A percentile compares a stretch with the other conserved stretches of the same genome.
Evolutionary conservation across 2,329 filamentous ascomycete genomes (phyloP).

Genomic region (Cytospora mali): DNA sequence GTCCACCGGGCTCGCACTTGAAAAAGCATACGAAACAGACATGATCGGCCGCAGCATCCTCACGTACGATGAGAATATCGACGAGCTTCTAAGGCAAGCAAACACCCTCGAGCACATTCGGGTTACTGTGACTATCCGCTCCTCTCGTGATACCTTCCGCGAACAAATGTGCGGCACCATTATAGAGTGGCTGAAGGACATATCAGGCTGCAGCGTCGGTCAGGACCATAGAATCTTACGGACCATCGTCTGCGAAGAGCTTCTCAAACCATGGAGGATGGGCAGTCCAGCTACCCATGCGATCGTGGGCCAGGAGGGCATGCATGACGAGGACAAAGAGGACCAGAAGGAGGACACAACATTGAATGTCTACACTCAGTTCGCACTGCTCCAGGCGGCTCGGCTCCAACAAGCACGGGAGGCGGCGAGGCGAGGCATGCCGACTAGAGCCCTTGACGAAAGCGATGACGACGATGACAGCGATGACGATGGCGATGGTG

Average conservation of each 20-base stretch:
- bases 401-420: constrained; percentile 35
- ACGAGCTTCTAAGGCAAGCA: constrained; percentile 74
- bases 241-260: constrained; percentile 84
- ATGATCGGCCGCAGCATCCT: constrained; percentile 85
- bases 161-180: constrained; percentile 99
- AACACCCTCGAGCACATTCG: constrained; percentile 93
- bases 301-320: constrained; percentile 73
- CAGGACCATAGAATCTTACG: constrained; percentile 78
- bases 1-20: constrained; percentile 66
- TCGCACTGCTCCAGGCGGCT: constrained; percentile 36
- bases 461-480: constrained; percentile 51
- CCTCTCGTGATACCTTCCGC: constrained; percentile 89
- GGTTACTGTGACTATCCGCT: constrained; percentile 92
- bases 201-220: constrained; percentile 84
- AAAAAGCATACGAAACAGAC: constrained; percentile 85
- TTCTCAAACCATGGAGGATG: constrained; percentile 83
- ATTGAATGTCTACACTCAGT: constrained; percentile 28
- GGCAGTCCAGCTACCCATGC: constrained; percentile 84
- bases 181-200: constrained; percentile 93
- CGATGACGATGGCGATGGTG: constrained; percentile 44
- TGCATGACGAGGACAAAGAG: constrained; percentile 77
- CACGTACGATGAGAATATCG: constrained; percentile 72
- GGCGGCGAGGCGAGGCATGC: constrained; percentile 23
- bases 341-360: constrained; percentile 45
- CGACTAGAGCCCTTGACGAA: constrained; percentile 33